These are phyloP conservation scores for Grifola frondosa DNA, from an alignment of 1,284 basidiomycete species.

Conservation along the genomic window DNA sequence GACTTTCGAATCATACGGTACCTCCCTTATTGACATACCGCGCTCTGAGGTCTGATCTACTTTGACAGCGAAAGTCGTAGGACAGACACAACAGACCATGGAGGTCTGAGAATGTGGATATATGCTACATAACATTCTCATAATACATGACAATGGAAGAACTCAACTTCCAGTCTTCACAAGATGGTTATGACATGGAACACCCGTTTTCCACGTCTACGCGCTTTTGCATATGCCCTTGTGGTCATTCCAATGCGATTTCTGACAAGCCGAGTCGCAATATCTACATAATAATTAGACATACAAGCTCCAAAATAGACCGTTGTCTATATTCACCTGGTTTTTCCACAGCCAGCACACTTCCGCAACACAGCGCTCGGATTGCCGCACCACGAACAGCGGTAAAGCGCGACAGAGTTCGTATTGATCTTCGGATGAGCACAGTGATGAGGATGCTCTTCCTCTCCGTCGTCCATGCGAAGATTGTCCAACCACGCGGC, in stretches of 20 bases:
- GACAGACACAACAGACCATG: too few relatives aligned
- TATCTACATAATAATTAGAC: conserved; percentile 36
- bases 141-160: too few relatives aligned
- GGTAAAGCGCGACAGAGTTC: conserved; percentile 47
- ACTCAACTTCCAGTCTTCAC: too few relatives aligned
- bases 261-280: conserved; percentile 51
- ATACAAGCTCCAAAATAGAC: not conserved
- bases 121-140: too few relatives aligned
- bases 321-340: conserved; percentile 34
- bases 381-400: conserved; percentile 59
- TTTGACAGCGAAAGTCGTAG: too few relatives aligned
- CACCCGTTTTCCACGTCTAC: not conserved
- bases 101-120: too few relatives aligned
- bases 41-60: too few relatives aligned
- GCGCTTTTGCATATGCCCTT: conserved; percentile 20
- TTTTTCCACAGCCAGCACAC: conserved; percentile 31
- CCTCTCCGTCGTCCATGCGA: conserved; percentile 41
- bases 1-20: too few relatives aligned
- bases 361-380: conserved; percentile 51
- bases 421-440: conserved; percentile 42
- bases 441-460: conserved; percentile 22
- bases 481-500: conserved; percentile 54
- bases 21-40: too few relatives aligned
- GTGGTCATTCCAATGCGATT: conserved; percentile 44
- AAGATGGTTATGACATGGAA: too few relatives aligned